A percentile compares a stretch with the other conserved stretches of the same genome.
phyloP scores from a whole-genome alignment of 768 basidiomycete species.

The Austroboletus eburneus region DNA sequence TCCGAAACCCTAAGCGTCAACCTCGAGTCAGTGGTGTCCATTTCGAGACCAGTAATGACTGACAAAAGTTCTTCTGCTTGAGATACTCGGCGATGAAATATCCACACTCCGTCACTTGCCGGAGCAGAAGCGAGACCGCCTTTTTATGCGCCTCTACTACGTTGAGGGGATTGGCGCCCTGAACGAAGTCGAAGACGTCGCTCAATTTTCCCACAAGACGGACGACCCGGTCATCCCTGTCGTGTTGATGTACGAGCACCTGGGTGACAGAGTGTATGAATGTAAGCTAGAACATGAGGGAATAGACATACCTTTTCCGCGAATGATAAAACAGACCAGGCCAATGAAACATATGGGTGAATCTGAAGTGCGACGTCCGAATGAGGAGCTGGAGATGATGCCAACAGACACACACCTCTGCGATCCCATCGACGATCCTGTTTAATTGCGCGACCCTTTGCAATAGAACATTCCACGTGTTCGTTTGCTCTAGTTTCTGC shows the following conservation, averaged over 20 bases:
- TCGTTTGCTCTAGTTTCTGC: not conserved
- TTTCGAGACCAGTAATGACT: not conserved
- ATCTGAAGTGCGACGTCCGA: not conserved
- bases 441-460: not conserved
- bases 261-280: not conserved
- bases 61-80: conserved; percentile 1
- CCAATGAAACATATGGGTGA: not conserved
- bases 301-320: not conserved
- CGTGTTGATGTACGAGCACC: not conserved
- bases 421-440: not conserved
- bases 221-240: not conserved
- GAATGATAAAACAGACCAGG: not conserved
- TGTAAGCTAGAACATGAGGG: not conserved
- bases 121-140: not conserved
- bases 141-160: not conserved
- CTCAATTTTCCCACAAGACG: not conserved
- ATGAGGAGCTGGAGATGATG: not conserved
- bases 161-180: not conserved
- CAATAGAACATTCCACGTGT: not conserved
- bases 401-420: not conserved
- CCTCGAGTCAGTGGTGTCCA: not conserved
- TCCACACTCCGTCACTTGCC: not conserved
- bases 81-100: not conserved
- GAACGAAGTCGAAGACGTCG: not conserved
- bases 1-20: conserved; percentile 10